Evolutionary conservation across 2,329 filamentous ascomycete species (phyloP), one percentile per base, ranked within the genome.

Genomic region (Pseudogymnoascus sp.): DNA sequence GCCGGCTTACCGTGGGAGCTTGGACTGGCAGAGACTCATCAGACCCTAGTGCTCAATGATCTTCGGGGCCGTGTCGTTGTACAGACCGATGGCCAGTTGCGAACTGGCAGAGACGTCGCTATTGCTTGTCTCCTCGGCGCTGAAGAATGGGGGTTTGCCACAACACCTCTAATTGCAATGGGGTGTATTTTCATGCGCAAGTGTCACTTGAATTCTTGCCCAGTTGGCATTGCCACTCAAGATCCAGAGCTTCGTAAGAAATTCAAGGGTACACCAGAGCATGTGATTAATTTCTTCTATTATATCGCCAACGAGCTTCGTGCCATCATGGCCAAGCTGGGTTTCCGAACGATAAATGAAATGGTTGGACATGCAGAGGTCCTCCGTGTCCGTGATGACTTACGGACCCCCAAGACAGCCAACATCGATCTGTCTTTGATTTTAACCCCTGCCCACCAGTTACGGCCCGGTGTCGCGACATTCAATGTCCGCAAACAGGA

Each of bases 201-300:
- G 71, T 90, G 87, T 20, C 68, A 76, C 67, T 69, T 81, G 60
- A 95, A 94, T 71, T 91, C 89, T 2, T 84, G 92, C 77, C 91
- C 92, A 8, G 92, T 97, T 9, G 93, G 93, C 74, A 96, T 97
- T 63, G 93, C 93, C 3, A 96, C 92, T 0, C 93, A 97, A 72
- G 92, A 97, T 69, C 91, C 91, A n/a, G 89, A 93, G 72, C 82
- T 97, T 2, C 85, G 93, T 63, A 89, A 92, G 81, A 97, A 97
- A 77, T 97, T 97, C 75, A 81, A 86, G 67, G 93, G 93, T 64
- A 92, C 90, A 1, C 92, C 93, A 9, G 93, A 97, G 77, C 91
- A 97, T 69, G 92, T 96, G 62, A 97, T 97, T 76, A 97, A 97
- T 81, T 97, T 97, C 81, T 96, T 96, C 78, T 97, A 97, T 79